Evolutionary conservation across 139 green algal species (phyloP).

Genomic region (Gonium pectorale): DNA sequence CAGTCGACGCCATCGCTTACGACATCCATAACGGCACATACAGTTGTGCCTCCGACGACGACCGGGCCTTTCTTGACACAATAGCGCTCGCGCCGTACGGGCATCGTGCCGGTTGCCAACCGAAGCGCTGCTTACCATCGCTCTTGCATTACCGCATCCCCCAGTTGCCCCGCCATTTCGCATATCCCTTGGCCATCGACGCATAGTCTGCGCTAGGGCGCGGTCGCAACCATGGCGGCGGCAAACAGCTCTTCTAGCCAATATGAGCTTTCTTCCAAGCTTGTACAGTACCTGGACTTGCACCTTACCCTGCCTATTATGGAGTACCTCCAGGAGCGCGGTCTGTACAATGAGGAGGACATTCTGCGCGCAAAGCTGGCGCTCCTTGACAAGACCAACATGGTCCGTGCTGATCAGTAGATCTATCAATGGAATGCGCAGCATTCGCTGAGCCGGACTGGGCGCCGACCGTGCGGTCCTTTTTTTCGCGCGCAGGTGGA

Average conservation of each 20-base stretch:
- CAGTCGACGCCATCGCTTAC: too few species aligned
- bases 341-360: constrained; percentile 87
- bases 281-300: constrained; percentile 31
- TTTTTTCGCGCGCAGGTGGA: constrained; percentile 52
- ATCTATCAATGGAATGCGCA: too few species aligned
- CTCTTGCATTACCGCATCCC: not conserved
- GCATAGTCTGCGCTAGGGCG: not conserved
- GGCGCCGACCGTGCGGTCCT: too few species aligned
- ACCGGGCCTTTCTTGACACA: too few species aligned
- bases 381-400: constrained; percentile 97
- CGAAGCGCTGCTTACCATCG: too few species aligned
- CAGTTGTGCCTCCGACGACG: too few species aligned
- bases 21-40: too few species aligned
- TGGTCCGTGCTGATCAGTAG: constrained; percentile 74
- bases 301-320: constrained; percentile 24
- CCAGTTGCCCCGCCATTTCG: not conserved
- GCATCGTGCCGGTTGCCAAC: too few species aligned
- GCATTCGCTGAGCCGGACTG: not conserved
- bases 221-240: constrained; percentile 28
- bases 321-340: constrained; percentile 63
- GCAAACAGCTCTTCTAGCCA: too few species aligned
- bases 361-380: constrained; percentile 96
- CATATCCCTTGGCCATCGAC: not conserved
- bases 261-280: constrained; percentile 36
- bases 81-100: too few species aligned